Evolutionary conservation across 768 basidiomycete species (phyloP).

Genomic region (Leucosporidium creatinivorum): DNA sequence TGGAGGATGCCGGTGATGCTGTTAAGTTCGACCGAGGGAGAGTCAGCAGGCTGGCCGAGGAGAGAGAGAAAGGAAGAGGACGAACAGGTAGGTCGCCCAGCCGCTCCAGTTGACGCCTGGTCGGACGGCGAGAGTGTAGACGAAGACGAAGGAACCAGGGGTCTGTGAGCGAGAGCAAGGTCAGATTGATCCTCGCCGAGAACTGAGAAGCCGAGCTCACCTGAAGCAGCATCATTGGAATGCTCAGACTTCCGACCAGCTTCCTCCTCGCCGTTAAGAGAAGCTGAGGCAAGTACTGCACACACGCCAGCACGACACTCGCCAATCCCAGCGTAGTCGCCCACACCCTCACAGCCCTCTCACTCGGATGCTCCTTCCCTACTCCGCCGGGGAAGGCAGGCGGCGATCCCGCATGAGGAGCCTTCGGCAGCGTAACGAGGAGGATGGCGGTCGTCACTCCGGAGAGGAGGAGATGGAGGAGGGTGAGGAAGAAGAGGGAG

Average conservation of each 20-base stretch:
- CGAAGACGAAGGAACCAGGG: slow-evolving; percentile 37
- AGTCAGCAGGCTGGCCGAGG: background rate
- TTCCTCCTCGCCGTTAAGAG: slow-evolving; percentile 56
- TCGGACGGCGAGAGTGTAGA: slow-evolving; percentile 40
- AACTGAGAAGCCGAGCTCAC: slow-evolving; percentile 45
- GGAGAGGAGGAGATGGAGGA: slow-evolving; percentile 59
- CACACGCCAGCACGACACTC: slow-evolving; percentile 65
- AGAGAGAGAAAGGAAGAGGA: background rate
- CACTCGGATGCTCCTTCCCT: slow-evolving; percentile 38
- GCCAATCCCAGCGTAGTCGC: slow-evolving; percentile 80
- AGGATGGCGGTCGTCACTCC: slow-evolving; percentile 59
- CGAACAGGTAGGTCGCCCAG: slow-evolving; percentile 37
- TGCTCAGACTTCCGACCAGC: slow-evolving; percentile 84
- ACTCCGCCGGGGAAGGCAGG: slow-evolving; percentile 37
- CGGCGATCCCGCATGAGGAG: slow-evolving; percentile 15
- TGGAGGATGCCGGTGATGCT: slow-evolving; percentile 69
- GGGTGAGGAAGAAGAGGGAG: slow-evolving; percentile 61
- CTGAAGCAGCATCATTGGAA: slow-evolving; percentile 94
- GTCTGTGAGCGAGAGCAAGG: slow-evolving; percentile 7
- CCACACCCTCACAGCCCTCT: slow-evolving; percentile 52
- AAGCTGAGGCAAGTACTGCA: slow-evolving; percentile 86
- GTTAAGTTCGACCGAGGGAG: background rate
- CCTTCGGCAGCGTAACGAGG: slow-evolving; percentile 32
- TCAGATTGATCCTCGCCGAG: background rate
- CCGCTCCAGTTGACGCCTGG: slow-evolving; percentile 43